phyloP scores from a whole-genome alignment of 805 yeast genomes.

The Candida sithepensis region DNA sequence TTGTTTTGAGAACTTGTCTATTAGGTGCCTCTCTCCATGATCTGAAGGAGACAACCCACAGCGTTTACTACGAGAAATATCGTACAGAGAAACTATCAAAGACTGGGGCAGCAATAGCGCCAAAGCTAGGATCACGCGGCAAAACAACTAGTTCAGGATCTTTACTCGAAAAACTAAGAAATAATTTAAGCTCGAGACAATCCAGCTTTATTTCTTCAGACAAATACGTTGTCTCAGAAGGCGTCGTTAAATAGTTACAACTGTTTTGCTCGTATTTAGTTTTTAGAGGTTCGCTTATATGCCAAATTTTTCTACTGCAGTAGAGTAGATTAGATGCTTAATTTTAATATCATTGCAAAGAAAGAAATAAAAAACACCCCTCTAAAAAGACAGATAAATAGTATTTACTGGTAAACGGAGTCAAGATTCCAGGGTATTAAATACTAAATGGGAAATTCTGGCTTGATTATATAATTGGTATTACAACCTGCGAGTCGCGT shows the following conservation, averaged over 20 bases:
- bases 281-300: too few relatives aligned
- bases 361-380: too few relatives aligned
- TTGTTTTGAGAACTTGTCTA: conserved; percentile 67
- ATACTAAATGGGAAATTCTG: too few relatives aligned
- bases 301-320: too few relatives aligned
- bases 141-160: conserved; percentile 20
- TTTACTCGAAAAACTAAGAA: conserved; percentile 21
- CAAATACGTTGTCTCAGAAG: conserved; percentile 15
- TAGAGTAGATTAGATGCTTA: too few relatives aligned
- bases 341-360: too few relatives aligned
- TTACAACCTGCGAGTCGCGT: too few relatives aligned
- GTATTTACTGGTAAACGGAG: too few relatives aligned
- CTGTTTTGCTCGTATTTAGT: not conserved
- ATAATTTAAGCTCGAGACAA: conserved; percentile 20
- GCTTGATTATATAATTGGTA: too few relatives aligned
- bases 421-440: too few relatives aligned
- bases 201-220: conserved; percentile 19
- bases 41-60: conserved; percentile 71
- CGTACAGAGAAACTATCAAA: conserved; percentile 46
- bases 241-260: conserved; percentile 2
- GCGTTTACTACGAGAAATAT: conserved; percentile 69
- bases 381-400: too few relatives aligned
- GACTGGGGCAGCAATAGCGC: conserved; percentile 8
- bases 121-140: conserved; percentile 13
- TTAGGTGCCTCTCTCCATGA: conserved; percentile 80